Evolutionary conservation across 306 rosid genomes (phyloP), one percentile per base, ranked within the genome.

Genomic region (Elaeagnus macrophylla): DNA sequence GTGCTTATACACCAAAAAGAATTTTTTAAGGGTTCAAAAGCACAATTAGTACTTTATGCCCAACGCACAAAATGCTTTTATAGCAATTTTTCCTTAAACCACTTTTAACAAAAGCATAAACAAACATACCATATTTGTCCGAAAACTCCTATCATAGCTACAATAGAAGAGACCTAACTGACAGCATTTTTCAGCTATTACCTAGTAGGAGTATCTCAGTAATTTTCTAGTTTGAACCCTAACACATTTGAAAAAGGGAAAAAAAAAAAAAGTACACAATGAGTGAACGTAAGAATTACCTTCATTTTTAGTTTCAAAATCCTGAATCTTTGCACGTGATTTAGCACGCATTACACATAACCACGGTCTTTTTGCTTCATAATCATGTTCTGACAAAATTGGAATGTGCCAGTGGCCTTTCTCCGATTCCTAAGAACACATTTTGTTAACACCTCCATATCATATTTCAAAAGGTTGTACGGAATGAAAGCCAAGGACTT

Each of bases 321-420:
- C 74, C 50, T 52, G 48, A 53, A 57, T 40, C 72, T 44, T 64
- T 52, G 45, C 45, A 11, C 63, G 76, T 37, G 69, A 54, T 58
- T 70, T 83, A 42, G 78, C 70, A 17, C 84, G 88, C 56, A 77
- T 75, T 59, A 83, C 67, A 72, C 97, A 90, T 54, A 83, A 10
- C 95, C 97, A 90, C 51, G 72, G 77, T 83, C 88, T 77, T 67
- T 86, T 79, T 10, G 77, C 66, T 67, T 81, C 95, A 57, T 70
- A 51, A 46, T 65, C 71, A 17, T 70, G 62, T 62, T 90, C 84
- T 15, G 91, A 61, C n/a, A 61, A 76, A 67, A 86, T 67, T 54
- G 97, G 97, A 66, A 90, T 70, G 67, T 90, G 97, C 95, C 97
- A 86, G 59, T 76, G 84, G 65, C 95, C 95, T 57, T 75, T 75